Evolutionary conservation across 2,329 filamentous ascomycete species (phyloP), one percentile per base, ranked within the genome.

Genomic region (Fusarium fracticaudum): DNA sequence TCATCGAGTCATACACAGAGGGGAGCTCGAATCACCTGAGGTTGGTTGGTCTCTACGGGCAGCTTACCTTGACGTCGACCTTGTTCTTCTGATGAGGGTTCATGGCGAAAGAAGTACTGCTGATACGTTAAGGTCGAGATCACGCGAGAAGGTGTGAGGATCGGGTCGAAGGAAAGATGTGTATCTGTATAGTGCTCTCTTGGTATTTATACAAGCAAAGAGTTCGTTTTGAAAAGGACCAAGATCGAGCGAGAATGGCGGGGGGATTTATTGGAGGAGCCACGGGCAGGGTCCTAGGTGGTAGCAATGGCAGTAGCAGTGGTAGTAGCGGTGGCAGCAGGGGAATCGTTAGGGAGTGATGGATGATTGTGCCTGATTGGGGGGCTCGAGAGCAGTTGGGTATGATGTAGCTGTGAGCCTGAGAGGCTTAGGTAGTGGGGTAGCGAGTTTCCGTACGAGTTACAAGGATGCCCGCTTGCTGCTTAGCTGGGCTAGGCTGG

Each of bases 81-180:
- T 99, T 98, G 89, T 98, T 98, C 90, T 97, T 95, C 89, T 98
- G 94, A 84, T 95, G 94, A 79, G 96, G 96, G 84, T 98, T 98
- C 94, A 98, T 97, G 76, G 78, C 68, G 87, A 62, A 64, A 55
- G 31, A 47, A 26, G 55, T 74, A 50, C 44, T 29, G 47, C 24
- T 45, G 54, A 22, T 58, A 64, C 59, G 41, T 31, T 48, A 26
- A 57, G 55, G 45, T 24, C 31, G 48, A 50, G 54, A 60, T 67
- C 41, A 53, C 50, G 37, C 50, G 54, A 40, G 31, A 41, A 51
- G 31, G 31, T 58, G 60, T 38, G 50, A 33, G 43, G 43, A 50
- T 50, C 24, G 47, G 50, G 44, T 59, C 43, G 60, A 62, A 40
- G 35, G 35, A 54, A 54, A 48, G 51, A 45, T 41, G 43, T 61